These are phyloP conservation scores for Cinnamomum chago DNA, from an alignment of 164 flowering plant species.

Conservation along the genomic window DNA sequence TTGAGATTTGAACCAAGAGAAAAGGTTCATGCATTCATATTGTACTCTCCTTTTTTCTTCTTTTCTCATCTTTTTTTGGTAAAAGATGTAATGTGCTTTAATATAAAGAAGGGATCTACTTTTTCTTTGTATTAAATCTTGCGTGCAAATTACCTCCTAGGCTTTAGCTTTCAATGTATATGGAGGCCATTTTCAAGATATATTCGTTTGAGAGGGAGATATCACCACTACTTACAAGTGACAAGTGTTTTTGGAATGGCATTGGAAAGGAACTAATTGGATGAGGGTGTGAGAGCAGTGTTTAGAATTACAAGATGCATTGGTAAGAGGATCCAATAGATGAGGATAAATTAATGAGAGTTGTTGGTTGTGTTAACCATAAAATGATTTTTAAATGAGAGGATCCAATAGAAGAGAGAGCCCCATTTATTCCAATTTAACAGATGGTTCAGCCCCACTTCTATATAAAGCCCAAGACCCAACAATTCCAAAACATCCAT, in stretches of 20 bases:
- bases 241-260: neutral
- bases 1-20: no score
- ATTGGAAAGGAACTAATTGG: neutral
- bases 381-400: slow-evolving; percentile 6
- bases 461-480: slow-evolving; percentile 23
- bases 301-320: slow-evolving; percentile 48
- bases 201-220: neutral
- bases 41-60: no score
- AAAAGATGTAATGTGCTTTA: no score
- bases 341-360: slow-evolving; percentile 25
- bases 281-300: neutral
- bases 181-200: neutral
- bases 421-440: slow-evolving; percentile 9
- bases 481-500: neutral
- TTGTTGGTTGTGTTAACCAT: neutral
- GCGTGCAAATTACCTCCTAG: no score
- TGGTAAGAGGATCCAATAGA: slow-evolving; percentile 30
- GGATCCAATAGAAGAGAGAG: slow-evolving; percentile 11
- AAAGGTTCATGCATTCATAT: no score
- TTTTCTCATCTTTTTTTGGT: no score
- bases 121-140: no score
- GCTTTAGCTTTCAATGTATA: neutral
- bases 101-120: no score
- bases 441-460: slow-evolving; percentile 3
- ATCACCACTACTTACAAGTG: neutral